Base-by-base conservation (phyloP, 805 yeast genomes). In the Candida mattraensis region DNA sequence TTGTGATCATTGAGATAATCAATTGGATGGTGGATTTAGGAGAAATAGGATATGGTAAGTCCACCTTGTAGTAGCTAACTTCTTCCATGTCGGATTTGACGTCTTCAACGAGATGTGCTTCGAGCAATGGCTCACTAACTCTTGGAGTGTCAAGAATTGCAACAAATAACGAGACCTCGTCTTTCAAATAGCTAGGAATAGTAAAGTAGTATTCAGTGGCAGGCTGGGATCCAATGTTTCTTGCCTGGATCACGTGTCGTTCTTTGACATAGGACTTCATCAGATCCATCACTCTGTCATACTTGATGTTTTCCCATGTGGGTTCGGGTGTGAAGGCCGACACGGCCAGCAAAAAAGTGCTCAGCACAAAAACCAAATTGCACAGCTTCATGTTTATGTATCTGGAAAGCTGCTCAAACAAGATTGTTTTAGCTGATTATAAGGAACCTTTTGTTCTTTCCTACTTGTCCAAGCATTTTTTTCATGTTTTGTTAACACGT, bases 181-280 rank as follows among this genome's bases (percentile, higher is more conserved):
- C 36, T 6, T 37, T 34, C 5, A 69, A 49, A 12, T 63, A 70
- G 35, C 63, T 60, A 5, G 88, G 85, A 32, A 84, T 40, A 2
- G 83, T 73, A 43, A 80, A 67, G 39, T 60, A 71, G 61, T 87
- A 89, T 35, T 64, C 72, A 26, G 57, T 53, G 37, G 66, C 67
- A 6, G 93, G 83, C 24, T 60, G 61, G 3, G 61, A 38, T 16
- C 70, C 87, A 23, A 72, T 60, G 64, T 89, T 91, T 48, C 61
- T 72, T 25, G 78, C 69, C 31, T 66, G 72, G 26, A 87, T 53
- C n/a, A 71, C 59, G 40, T 70, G 62, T 17, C 72, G 66, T 54
- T 83, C 94, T 46, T 75, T 76, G 26, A 78, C 71, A 56, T 82
- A 88, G 3, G 88, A 64, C 45, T 74, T 76, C 19, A 74, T 54